A percentile compares a stretch with the other conserved stretches of the same genome.
Evolutionary conservation across 1,284 basidiomycete genomes (phyloP).

Genomic region (Cryptococcus depauperatus): DNA sequence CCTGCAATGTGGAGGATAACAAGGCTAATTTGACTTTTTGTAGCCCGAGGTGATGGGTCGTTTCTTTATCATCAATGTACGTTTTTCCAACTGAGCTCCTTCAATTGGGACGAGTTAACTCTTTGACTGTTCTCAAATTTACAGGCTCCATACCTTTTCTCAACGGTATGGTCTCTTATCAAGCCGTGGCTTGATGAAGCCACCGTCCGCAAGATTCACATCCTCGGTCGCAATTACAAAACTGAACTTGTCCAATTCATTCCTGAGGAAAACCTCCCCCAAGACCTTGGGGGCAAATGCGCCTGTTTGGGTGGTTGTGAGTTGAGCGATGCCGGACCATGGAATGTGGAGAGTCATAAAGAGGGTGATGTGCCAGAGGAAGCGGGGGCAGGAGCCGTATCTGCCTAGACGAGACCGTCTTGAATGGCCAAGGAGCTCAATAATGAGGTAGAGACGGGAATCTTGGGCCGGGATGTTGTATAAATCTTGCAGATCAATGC

Average conservation of each 20-base stretch:
- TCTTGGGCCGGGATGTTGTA: no score
- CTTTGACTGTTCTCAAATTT: not conserved
- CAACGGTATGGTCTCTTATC: slow-evolving; percentile 78
- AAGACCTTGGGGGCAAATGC: slow-evolving; percentile 77
- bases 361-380: no score
- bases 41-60: slow-evolving; percentile 90
- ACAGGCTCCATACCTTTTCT: slow-evolving; percentile 76
- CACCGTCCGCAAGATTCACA: slow-evolving; percentile 85
- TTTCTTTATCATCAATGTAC: slow-evolving; percentile 86
- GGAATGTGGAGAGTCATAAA: not conserved
- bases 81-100: slow-evolving; percentile 19
- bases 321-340: not conserved
- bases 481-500: no score
- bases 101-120: no score
- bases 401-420: no score
- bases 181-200: slow-evolving; percentile 94
- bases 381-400: no score
- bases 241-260: slow-evolving; percentile 70
- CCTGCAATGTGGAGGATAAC: no score
- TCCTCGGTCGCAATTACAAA: slow-evolving; percentile 59
- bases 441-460: slow-evolving; percentile 3
- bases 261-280: slow-evolving; percentile 71
- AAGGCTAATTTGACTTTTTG: no score
- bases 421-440: no score
- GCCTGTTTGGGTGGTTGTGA: slow-evolving; percentile 51